Evolutionary conservation across 2,329 filamentous ascomycete genomes (phyloP).

Genomic region (Ophiocordyceps polyrhachis-furcata): DNA sequence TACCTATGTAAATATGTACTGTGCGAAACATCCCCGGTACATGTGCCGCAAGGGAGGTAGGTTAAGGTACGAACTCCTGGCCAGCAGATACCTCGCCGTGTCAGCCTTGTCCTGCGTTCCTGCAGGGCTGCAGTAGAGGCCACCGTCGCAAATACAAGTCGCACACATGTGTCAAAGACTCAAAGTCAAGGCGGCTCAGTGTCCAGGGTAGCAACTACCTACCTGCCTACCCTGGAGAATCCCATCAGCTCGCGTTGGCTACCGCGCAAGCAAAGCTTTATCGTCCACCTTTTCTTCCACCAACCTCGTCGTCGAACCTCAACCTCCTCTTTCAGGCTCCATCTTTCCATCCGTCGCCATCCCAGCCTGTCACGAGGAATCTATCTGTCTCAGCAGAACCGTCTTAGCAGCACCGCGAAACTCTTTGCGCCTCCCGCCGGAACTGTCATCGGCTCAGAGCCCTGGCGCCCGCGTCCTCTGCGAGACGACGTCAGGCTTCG

Average conservation of each 20-base stretch:
- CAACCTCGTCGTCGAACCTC: background rate
- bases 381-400: background rate
- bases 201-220: too few species aligned
- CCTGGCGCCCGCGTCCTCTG: background rate
- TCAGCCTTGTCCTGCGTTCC: background rate
- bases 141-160: conserved; percentile 16
- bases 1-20: background rate
- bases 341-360: background rate
- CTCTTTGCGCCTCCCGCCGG: background rate
- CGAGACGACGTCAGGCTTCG: background rate
- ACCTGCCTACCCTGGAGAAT: background rate
- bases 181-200: background rate
- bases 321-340: background rate
- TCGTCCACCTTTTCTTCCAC: background rate
- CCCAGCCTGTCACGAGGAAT: background rate
- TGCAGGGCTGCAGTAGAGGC: conserved; percentile 7
- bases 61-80: background rate
- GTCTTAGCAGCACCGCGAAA: background rate
- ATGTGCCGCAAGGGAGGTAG: background rate
- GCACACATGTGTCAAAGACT: background rate
- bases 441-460: background rate
- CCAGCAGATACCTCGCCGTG: background rate
- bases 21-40: background rate
- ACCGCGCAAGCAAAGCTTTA: too few species aligned
- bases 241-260: background rate